Percentiles rank a stretch among this genome's conserved stretches.
phyloP scores from a whole-genome alignment of 2,329 filamentous ascomycete species.

The Epichloe sibirici region DNA sequence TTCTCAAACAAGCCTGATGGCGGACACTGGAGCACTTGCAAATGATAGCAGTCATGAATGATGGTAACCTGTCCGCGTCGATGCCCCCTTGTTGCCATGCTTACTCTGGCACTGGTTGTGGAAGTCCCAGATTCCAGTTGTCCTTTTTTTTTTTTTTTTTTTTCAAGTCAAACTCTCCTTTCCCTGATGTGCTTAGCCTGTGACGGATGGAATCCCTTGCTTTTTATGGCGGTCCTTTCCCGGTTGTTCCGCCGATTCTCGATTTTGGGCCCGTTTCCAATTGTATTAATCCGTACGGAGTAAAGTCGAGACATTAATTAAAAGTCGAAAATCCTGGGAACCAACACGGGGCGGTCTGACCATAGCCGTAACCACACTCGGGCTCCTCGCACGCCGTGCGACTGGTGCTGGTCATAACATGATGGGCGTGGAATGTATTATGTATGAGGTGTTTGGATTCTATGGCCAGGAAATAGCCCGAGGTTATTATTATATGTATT shows the following conservation, averaged over 20 bases:
- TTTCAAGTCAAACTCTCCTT: too few species aligned
- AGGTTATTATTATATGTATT: background rate
- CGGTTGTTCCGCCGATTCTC: too few species aligned
- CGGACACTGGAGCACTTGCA: background rate
- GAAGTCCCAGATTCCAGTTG: too few species aligned
- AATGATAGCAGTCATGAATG: background rate
- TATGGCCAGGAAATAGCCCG: background rate
- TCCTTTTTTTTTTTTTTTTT: too few species aligned
- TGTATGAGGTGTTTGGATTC: background rate
- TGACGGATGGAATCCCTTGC: too few species aligned
- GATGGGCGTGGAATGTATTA: background rate
- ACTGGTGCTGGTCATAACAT: background rate
- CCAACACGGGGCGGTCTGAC: constrained; percentile 1
- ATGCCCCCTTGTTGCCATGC: background rate
- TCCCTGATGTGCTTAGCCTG: too few species aligned
- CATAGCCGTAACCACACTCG: background rate
- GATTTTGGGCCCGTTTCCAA: too few species aligned
- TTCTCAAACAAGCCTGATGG: background rate
- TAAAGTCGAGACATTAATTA: background rate
- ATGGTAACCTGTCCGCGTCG: background rate
- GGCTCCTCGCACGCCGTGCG: constrained; percentile 3
- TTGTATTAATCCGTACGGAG: background rate
- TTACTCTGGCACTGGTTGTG: too few species aligned
- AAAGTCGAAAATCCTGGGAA: background rate
- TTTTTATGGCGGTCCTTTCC: too few species aligned